These are phyloP conservation scores for Barnettozyma californica DNA, from an alignment of 805 yeast genomes.

Conservation along the genomic window DNA sequence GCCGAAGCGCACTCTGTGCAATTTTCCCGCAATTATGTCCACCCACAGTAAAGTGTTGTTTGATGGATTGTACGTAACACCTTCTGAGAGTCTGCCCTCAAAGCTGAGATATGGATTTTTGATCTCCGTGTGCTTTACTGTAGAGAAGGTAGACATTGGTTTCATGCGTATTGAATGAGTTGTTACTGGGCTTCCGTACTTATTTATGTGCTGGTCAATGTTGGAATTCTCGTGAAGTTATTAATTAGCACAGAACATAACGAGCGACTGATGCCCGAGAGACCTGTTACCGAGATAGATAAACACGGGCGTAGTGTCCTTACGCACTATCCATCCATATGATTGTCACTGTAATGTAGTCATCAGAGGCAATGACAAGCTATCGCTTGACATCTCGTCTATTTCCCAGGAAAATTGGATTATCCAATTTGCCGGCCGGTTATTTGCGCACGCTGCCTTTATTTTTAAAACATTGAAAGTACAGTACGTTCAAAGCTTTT, in stretches of 20 bases:
- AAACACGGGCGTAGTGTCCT: too few species aligned
- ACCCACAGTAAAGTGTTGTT: constrained; percentile 45
- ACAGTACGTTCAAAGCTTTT: too few species aligned
- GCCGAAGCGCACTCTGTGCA: constrained; percentile 29
- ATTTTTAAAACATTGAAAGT: too few species aligned
- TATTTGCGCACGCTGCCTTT: too few species aligned
- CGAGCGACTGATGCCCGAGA: not conserved
- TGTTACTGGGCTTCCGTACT: not conserved
- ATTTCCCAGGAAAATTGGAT: too few species aligned
- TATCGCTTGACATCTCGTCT: too few species aligned
- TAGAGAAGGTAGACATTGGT: not conserved
- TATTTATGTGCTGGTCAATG: not conserved
- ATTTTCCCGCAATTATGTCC: constrained; percentile 32
- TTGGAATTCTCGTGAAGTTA: constrained; percentile 4
- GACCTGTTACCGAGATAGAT: too few species aligned
- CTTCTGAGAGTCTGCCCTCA: constrained; percentile 51
- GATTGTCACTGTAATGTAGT: too few species aligned
- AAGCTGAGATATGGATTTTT: constrained; percentile 15
- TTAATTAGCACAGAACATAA: too few species aligned
- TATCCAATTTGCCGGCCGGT: too few species aligned
- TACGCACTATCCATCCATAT: too few species aligned
- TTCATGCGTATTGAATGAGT: not conserved
- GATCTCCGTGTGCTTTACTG: constrained; percentile 3
- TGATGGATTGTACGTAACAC: constrained; percentile 55
- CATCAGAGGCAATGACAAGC: too few species aligned